Conservation (phyloP, 352 stramenopile species). For the Phytophthora brassicae region DNA sequence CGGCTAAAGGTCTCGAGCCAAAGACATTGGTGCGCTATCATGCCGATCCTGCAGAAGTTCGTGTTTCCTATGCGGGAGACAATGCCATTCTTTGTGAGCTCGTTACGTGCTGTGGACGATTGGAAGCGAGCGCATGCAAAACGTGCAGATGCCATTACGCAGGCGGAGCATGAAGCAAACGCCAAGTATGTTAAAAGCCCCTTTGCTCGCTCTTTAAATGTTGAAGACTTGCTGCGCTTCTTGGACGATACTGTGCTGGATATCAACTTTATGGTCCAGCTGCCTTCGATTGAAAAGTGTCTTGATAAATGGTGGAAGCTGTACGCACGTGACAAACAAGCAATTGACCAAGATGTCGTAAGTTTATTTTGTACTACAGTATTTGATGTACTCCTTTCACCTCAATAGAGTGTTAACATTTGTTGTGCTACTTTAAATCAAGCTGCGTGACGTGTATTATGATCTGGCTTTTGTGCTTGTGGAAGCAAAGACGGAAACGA, state of each 20-base stretch:
- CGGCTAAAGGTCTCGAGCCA: neutral
- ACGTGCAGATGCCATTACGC: slow-evolving; percentile 49
- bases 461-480: slow-evolving; percentile 74
- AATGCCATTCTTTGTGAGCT: slow-evolving; percentile 83
- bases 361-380: too few species aligned
- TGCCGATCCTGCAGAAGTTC: slow-evolving; percentile 46
- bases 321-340: slow-evolving; percentile 43
- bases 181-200: slow-evolving; percentile 79
- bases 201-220: slow-evolving; percentile 56
- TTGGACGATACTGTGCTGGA: slow-evolving; percentile 75
- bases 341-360: slow-evolving; percentile 59
- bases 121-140: slow-evolving; percentile 72
- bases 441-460: slow-evolving; percentile 71
- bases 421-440: neutral
- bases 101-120: slow-evolving; percentile 63
- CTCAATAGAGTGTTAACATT: neutral
- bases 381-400: neutral
- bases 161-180: slow-evolving; percentile 67
- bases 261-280: slow-evolving; percentile 83
- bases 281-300: slow-evolving; percentile 83
- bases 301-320: slow-evolving; percentile 65
- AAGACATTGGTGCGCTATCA: slow-evolving; percentile 1
- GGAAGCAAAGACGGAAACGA: slow-evolving; percentile 73
- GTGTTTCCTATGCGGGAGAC: slow-evolving; percentile 68
- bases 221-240: slow-evolving; percentile 70